Base-by-base conservation (phyloP, 495 filamentous ascomycete genomes). In the Trichoderma reesei region DNA sequence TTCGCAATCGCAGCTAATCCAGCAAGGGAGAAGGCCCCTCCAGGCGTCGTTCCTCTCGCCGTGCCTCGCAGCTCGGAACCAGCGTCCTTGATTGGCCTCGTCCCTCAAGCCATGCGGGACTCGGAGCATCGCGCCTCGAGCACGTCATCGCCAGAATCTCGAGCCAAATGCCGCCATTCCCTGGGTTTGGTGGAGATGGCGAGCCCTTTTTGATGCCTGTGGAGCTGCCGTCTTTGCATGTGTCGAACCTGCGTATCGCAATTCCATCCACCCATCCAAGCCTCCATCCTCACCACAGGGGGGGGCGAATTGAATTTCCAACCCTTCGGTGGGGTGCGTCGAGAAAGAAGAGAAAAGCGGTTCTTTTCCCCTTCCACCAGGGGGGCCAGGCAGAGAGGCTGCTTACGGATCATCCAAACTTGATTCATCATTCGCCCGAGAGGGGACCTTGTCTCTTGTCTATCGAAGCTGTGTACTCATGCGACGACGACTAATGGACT, bases 81-180 rank as follows among this genome's bases (percentile, higher is more conserved):
- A 13, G 6, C 44, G 44, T 20, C 5, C 26, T n/a, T 56, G 51
- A 56, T 56, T 56, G 51, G 51, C 20, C 31, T 33, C 16, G 51
- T 31, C 9, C 51, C 10, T 31, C 51, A 56, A 56, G 51, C 51
- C 51, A 56, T 56, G 51, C 51, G 51, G 51, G 51, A 56, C 51
- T 26, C 51, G 51, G 51, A 56, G 51, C 51, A 56, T 56, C 51
- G 51, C 51, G 42, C 26, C 51, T 56, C 51, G 51, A 56, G 51
- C 51, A 56, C 51, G 51, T 56, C 51, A 56, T 56, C 51, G 51
- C 51, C 51, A 56, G 26, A 33, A 56, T 33, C 26, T 34, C 26
- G 20, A 56, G 51, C 31, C 51, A 56, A 56, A 56, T 56, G 51
- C 51, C 51, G 51, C 51, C 51, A 56, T 56, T 56, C 11, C 10